These are phyloP conservation scores for Sanguinoderma infundibulare DNA, from an alignment of 1,284 basidiomycete genomes.

Conservation along the genomic window DNA sequence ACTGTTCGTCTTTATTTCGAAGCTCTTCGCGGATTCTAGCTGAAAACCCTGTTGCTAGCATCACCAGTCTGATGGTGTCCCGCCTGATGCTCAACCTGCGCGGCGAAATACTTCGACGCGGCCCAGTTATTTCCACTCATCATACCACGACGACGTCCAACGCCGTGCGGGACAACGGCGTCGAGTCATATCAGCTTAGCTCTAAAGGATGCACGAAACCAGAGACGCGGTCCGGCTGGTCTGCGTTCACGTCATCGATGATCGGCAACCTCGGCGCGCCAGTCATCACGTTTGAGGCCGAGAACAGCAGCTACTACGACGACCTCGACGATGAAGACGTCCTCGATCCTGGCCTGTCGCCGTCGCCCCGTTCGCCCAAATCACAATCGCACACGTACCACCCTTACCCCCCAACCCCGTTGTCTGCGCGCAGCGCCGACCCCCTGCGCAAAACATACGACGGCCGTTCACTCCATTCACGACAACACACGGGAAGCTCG, in stretches of 20 bases:
- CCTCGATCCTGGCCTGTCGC: not conserved
- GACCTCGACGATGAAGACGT: slow-evolving; percentile 12
- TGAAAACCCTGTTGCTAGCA: slow-evolving; percentile 11
- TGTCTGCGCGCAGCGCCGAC: not conserved
- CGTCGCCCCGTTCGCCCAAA: not conserved
- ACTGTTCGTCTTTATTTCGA: slow-evolving; percentile 14
- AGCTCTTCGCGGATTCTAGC: not conserved
- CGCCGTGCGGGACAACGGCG: not conserved
- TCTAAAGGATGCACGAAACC: slow-evolving; percentile 2
- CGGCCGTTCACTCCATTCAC: not conserved
- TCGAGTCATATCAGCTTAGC: slow-evolving; percentile 14
- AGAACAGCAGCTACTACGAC: slow-evolving; percentile 15
- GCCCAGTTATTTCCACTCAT: slow-evolving; percentile 18
- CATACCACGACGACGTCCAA: not conserved
- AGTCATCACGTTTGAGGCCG: slow-evolving; percentile 25
- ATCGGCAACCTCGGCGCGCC: slow-evolving; percentile 32
- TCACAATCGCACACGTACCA: not conserved
- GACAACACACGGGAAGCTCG: not conserved
- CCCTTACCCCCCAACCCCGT: not conserved
- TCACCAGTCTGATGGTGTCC: slow-evolving; percentile 34
- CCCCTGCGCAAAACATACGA: not conserved
- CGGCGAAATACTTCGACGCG: slow-evolving; percentile 22
- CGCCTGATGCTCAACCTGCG: slow-evolving; percentile 35
- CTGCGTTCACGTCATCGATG: slow-evolving; percentile 28
- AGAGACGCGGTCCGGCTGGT: slow-evolving; percentile 8